Evolutionary conservation across 2,329 filamentous ascomycete species (phyloP).

Genomic region (Leptographium radiaticola): DNA sequence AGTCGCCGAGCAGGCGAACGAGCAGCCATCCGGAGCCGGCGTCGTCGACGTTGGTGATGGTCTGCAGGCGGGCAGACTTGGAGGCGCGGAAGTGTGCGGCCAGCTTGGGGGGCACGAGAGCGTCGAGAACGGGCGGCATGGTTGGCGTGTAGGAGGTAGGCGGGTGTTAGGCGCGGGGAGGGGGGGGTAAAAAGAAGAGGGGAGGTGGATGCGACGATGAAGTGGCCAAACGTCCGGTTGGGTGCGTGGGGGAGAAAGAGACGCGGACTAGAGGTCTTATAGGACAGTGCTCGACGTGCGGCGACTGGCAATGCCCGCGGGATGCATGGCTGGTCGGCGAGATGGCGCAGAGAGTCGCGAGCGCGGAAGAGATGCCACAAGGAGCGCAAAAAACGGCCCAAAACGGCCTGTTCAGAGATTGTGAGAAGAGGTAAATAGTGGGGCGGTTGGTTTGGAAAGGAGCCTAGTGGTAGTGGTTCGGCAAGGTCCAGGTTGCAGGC

Average conservation of each 20-base stretch:
- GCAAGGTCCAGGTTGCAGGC: background rate
- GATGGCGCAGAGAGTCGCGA: background rate
- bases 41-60: constrained; percentile 4
- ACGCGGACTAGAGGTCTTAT: background rate
- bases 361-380: background rate
- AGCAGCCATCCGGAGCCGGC: constrained; percentile 7
- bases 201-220: background rate
- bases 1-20: constrained; percentile 7
- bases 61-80: background rate
- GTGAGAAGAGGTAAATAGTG: constrained; percentile 1
- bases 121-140: background rate
- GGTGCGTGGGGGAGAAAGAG: background rate
- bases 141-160: background rate
- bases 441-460: background rate
- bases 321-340: background rate
- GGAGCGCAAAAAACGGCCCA: too few relatives aligned
- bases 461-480: background rate
- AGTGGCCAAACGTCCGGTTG: background rate
- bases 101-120: background rate
- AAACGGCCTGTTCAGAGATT: background rate
- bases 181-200: background rate
- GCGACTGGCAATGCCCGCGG: background rate
- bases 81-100: constrained; percentile 1
- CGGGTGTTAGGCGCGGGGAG: too few relatives aligned
- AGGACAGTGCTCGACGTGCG: background rate